Evolutionary conservation across 1,139 yeast genomes (phyloP), one percentile per base, ranked within the genome.

Genomic region (Yamadazyma trypodendri): DNA sequence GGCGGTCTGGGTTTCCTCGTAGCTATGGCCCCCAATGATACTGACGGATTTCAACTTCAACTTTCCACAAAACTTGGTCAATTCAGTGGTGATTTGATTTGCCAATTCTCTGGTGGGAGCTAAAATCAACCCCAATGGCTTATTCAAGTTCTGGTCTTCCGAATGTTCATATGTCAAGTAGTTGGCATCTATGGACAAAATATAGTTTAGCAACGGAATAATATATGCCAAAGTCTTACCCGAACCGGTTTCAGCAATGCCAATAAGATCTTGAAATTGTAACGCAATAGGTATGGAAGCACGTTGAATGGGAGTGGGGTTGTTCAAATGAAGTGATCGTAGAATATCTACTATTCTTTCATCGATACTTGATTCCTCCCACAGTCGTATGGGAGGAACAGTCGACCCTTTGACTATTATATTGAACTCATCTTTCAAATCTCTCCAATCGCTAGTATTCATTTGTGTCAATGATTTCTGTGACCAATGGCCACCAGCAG

Each of bases 51-150:
- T 68, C 42, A 80, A 68, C 0, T 76, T 72, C 20, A 74, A 56
- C 3, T 37, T 28, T 4, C 45, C 38, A 21, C 67, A 56, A 45
- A 87, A 77, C 49, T 74, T 80, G 35, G 64, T 58, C 3, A 87
- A 77, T 55, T 85, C 95, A 4, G 55, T 52, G 37, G 84, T 81
- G 38, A 88, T 89, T 58, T 92, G 97, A 44, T 83, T 80, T 0
- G 96, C 97, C 52, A 92, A 71, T 60, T 92, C 98, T 63, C 97
- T 79, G 0, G 97, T 89, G 0, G 98, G 98, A 0, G 92, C 96
- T 35, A 92, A 59, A 1, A 92, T 72, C 17, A 92, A 60, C 0
- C 95, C 95, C 20, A 69, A 45, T 0, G 75, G 61, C 38, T 61
- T 60, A 50, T 68, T 66, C 28, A 43, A 48, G 34, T 63, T 60